Evolutionary conservation across 768 basidiomycete genomes (phyloP).

Genomic region (Cubamyces sp.): DNA sequence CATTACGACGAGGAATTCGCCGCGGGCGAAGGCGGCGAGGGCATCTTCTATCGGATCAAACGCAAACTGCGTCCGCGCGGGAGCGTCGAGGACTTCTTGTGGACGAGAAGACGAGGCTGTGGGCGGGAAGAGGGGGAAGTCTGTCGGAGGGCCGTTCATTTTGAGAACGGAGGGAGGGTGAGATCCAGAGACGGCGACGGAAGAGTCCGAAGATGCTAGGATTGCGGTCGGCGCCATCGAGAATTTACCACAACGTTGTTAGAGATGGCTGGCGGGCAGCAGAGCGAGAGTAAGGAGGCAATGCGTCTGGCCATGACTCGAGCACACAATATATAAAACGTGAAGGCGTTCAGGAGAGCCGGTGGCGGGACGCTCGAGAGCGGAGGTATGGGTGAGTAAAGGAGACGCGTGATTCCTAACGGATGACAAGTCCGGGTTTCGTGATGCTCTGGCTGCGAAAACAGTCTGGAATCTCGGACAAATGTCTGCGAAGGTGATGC

Average conservation of each 20-base stretch:
- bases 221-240: slow-evolving; percentile 22
- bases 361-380: background rate
- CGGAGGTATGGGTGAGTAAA: slow-evolving; percentile 17
- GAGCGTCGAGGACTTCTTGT: slow-evolving; percentile 27
- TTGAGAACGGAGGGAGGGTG: slow-evolving; percentile 12
- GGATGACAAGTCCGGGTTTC: background rate
- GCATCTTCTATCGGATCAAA: slow-evolving; percentile 87
- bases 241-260: background rate
- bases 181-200: background rate
- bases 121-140: slow-evolving; percentile 22
- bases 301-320: background rate
- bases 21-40: slow-evolving; percentile 70
- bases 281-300: background rate
- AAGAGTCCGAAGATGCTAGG: slow-evolving; percentile 3
- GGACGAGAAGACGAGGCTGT: slow-evolving; percentile 25
- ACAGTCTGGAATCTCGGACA: background rate
- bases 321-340: background rate
- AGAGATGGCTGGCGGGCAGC: background rate
- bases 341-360: slow-evolving; percentile 11
- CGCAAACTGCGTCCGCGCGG: slow-evolving; percentile 46
- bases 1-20: slow-evolving; percentile 96
- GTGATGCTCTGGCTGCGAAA: background rate
- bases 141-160: slow-evolving; percentile 19
- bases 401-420: slow-evolving; percentile 16
- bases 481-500: background rate